Conservation (phyloP, 106 monocot species). For the Dendrobium officinale region DNA sequence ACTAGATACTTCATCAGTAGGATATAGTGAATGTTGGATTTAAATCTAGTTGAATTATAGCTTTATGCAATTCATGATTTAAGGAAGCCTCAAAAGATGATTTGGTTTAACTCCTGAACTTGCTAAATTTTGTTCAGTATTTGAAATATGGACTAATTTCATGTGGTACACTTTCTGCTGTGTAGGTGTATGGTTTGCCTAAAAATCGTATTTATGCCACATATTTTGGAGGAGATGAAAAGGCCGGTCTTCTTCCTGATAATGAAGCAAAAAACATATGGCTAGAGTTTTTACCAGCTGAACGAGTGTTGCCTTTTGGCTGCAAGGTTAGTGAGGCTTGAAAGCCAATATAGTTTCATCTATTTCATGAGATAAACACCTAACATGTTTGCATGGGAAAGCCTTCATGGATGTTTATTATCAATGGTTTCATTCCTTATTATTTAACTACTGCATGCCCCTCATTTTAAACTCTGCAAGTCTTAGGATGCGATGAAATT, state of each 20-base stretch:
- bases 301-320: constrained; percentile 75
- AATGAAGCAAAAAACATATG: constrained; percentile 74
- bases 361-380: background rate
- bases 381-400: background rate
- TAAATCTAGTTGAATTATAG: too few species aligned
- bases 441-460: background rate
- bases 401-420: background rate
- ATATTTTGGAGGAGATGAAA: constrained; percentile 98
- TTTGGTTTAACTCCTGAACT: background rate
- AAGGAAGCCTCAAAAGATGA: background rate
- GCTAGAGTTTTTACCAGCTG: constrained; percentile 59
- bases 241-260: constrained; percentile 80
- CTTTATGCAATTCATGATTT: background rate
- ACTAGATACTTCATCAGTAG: background rate
- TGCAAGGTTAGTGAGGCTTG: constrained; percentile 60
- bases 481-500: background rate
- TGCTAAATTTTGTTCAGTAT: background rate
- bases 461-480: background rate
- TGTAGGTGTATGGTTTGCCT: constrained; percentile 81
- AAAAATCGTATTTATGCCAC: constrained; percentile 74
- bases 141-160: background rate
- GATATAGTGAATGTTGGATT: too few species aligned
- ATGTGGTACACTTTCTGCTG: background rate
- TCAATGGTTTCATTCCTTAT: background rate
- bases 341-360: background rate